phyloP scores from a whole-genome alignment of 1,284 basidiomycete genomes.

The Malassezia cuniculi region DNA sequence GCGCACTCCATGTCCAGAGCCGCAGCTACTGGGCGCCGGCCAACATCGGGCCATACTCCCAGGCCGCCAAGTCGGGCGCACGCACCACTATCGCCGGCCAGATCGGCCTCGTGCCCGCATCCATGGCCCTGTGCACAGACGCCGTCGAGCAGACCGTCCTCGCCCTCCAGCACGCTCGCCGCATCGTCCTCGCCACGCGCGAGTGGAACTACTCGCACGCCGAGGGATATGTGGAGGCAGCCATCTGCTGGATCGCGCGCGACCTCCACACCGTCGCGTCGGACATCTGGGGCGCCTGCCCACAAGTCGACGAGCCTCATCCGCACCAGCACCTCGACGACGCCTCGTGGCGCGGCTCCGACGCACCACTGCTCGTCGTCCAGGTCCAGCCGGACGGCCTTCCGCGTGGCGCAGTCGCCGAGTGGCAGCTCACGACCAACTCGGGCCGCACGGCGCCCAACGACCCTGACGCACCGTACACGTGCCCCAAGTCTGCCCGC shows the following conservation, averaged over 20 bases:
- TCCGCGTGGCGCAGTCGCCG: slow-evolving; percentile 25
- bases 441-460: slow-evolving; percentile 17
- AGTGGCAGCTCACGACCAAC: slow-evolving; percentile 40
- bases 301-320: slow-evolving; percentile 2
- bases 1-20: slow-evolving; percentile 79
- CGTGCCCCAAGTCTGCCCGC: background rate
- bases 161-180: slow-evolving; percentile 64
- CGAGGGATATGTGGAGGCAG: slow-evolving; percentile 33
- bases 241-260: slow-evolving; percentile 42
- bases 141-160: slow-evolving; percentile 59
- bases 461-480: background rate
- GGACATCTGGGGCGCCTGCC: too few species aligned
- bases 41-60: slow-evolving; percentile 96
- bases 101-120: slow-evolving; percentile 72
- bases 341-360: slow-evolving; percentile 7
- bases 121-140: slow-evolving; percentile 54
- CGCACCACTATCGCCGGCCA: slow-evolving; percentile 81
- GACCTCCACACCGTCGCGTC: background rate
- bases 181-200: slow-evolving; percentile 50
- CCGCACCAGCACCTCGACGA: slow-evolving; percentile 3
- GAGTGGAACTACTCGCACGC: slow-evolving; percentile 12
- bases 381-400: slow-evolving; percentile 16
- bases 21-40: slow-evolving; percentile 97
- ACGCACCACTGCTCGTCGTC: slow-evolving; percentile 22
- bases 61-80: slow-evolving; percentile 67